Evolutionary conservation across 2,329 filamentous ascomycete genomes (phyloP).

Genomic region (Ophiostoma piceae): DNA sequence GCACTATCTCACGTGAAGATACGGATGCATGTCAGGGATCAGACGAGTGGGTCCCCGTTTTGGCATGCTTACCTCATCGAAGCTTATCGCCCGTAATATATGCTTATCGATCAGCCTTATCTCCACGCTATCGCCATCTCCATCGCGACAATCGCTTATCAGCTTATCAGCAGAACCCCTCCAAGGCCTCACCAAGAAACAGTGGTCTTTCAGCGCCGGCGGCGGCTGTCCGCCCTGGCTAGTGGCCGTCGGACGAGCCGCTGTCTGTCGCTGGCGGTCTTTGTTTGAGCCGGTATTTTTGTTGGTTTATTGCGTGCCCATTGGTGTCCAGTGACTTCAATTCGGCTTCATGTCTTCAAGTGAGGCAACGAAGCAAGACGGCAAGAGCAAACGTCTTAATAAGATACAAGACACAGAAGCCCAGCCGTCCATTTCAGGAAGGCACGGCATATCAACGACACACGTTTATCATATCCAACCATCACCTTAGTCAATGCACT

Average conservation of each 20-base stretch:
- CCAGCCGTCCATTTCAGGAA: neutral
- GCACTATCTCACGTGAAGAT: slow-evolving; percentile 19
- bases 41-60: neutral
- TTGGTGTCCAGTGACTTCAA: neutral
- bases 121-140: neutral
- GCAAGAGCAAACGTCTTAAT: neutral
- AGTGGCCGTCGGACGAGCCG: neutral
- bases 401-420: neutral
- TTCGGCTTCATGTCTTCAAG: neutral
- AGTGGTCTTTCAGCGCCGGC: neutral
- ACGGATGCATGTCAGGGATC: slow-evolving; percentile 1
- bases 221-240: slow-evolving; percentile 5
- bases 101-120: neutral
- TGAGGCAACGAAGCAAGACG: neutral
- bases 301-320: neutral
- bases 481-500: slow-evolving; percentile 6
- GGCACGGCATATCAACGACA: neutral
- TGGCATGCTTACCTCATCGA: neutral
- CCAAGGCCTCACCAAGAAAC: neutral
- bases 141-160: neutral
- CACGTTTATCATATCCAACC: neutral
- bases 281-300: neutral
- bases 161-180: neutral
- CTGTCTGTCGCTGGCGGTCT: too few species aligned
- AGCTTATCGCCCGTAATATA: neutral